Base-by-base conservation (phyloP, 2,329 filamentous ascomycete species). In the Talaromyces piceae region DNA sequence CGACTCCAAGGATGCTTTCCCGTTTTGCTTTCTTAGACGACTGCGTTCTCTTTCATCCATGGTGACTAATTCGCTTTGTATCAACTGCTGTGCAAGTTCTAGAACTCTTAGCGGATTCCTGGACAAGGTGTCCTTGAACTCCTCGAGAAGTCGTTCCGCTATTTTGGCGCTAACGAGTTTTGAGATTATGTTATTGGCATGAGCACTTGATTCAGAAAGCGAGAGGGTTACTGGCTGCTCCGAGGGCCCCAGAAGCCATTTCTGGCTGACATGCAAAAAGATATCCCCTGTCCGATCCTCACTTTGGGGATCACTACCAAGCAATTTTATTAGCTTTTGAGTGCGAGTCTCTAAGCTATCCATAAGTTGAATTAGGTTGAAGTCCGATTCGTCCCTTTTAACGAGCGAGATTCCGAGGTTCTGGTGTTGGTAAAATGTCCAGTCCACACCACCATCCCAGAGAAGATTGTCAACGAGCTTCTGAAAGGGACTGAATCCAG, bases 101-200 rank as follows among this genome's bases (percentile, higher is more conserved):
- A 73, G 57, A 4, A 73, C 64, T 23, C 63, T 63, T 6, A 67
- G 50, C n/a, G 70, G 69, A 28, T 60, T 64, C n/a, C 67, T 64
- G 39, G 69, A 71, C 18, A 73, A 57, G 18, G 61, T 67, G 51
- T 73, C 69, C 50, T 70, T 71, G 57, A 70, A 73, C n/a, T 64
- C 66, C 16, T 67, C 64, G 7, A 73, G 59, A 4, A 73, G 57
- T 28, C 67, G 67, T 53, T 73, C 68, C 5, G 69, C 63, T 30
- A 73, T 51, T 50, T 73, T 73, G 2, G 71, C 68, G 55, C 64
- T 66, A 11, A 71, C 57, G 16, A 73, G 54, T 45, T 66, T 68
- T 41, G 63, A 60, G n/a, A 69, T 51, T 4, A 70, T 63, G 16
- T 57, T 54, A 20, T 61, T 58, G 4, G 59, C 56, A 7, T 64